A percentile compares a stretch with the other conserved stretches of the same genome.
phyloP scores from a whole-genome alignment of 148 eudicot species.

The Linanthus parryae region DNA sequence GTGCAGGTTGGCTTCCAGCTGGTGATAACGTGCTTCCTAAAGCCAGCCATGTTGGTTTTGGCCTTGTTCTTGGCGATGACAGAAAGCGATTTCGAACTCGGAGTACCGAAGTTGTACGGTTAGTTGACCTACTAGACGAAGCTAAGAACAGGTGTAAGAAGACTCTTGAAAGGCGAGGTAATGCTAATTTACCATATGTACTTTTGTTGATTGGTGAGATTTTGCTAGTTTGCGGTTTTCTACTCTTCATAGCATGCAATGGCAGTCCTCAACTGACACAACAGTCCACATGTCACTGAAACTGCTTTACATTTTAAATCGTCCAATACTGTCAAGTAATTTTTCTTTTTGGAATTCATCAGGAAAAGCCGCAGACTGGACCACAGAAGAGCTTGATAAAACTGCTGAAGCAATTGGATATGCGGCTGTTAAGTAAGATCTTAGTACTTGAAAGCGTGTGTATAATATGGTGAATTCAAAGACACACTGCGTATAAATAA shows the following conservation, averaged over 20 bases:
- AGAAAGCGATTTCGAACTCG: constrained; percentile 93
- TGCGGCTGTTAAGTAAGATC: constrained; percentile 99
- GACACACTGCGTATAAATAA: too few species aligned
- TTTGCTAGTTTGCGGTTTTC: too few species aligned
- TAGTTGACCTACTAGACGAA: constrained; percentile 94
- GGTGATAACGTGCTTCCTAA: constrained; percentile 59
- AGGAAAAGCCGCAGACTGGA: constrained; percentile 85
- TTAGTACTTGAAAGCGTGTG: too few species aligned
- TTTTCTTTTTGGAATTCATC: constrained; percentile 6
- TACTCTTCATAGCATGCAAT: too few species aligned
- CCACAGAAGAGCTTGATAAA: constrained; percentile 68
- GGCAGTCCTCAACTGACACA: not conserved
- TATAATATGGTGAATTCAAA: too few species aligned
- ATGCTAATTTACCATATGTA: not conserved
- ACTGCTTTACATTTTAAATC: not conserved
- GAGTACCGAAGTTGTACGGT: constrained; percentile 70
- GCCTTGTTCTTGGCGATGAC: constrained; percentile 95
- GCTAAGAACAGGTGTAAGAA: constrained; percentile 74
- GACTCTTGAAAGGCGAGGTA: constrained; percentile 76
- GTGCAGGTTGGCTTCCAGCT: constrained; percentile 91
- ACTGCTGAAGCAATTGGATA: constrained; percentile 97
- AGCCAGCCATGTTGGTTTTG: constrained; percentile 89
- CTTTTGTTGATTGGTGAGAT: too few species aligned
- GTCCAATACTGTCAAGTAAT: too few species aligned
- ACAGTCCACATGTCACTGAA: not conserved